phyloP scores from a whole-genome alignment of 2,329 filamentous ascomycete genomes.

The Fonsecaea erecta region DNA sequence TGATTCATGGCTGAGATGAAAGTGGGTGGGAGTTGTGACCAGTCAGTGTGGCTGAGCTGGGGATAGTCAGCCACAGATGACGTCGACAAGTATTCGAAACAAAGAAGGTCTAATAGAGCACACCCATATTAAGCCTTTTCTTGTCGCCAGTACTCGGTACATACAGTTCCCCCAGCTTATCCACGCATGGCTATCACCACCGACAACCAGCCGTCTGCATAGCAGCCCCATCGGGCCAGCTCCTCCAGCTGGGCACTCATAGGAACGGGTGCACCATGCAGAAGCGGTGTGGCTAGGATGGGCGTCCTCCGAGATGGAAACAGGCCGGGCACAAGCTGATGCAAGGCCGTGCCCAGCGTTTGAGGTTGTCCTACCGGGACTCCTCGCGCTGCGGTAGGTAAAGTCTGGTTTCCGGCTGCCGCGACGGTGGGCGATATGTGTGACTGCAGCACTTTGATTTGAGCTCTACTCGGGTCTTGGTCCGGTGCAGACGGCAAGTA shows the following conservation, averaged over 20 bases:
- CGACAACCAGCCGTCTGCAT: constrained; percentile 91
- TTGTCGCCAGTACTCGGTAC: background rate
- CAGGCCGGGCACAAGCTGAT: constrained; percentile 73
- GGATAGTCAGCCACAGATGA: background rate
- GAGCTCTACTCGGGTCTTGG: constrained; percentile 47
- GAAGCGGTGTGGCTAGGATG: constrained; percentile 78
- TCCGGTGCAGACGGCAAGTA: constrained; percentile 76
- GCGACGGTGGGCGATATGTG: constrained; percentile 62
- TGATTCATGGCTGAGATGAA: background rate
- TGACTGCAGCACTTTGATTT: constrained; percentile 76
- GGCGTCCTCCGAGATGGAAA: constrained; percentile 87
- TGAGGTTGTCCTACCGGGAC: constrained; percentile 56
- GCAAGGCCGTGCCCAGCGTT: constrained; percentile 77
- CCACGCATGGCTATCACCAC: constrained; percentile 71
- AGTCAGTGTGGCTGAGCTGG: background rate
- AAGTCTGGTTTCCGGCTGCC: constrained; percentile 27
- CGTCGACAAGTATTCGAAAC: background rate
- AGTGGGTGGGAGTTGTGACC: background rate
- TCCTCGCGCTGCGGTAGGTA: constrained; percentile 36
- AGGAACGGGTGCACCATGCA: constrained; percentile 85
- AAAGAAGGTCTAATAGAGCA: background rate
- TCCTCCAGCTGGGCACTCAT: constrained; percentile 81
- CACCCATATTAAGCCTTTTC: background rate
- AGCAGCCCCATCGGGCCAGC: constrained; percentile 78
- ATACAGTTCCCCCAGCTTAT: constrained; percentile 4